Evolutionary conservation across 139 green algal genomes (phyloP), one percentile per base, ranked within the genome.

Genomic region (Mesotaenium endlicherianum): DNA sequence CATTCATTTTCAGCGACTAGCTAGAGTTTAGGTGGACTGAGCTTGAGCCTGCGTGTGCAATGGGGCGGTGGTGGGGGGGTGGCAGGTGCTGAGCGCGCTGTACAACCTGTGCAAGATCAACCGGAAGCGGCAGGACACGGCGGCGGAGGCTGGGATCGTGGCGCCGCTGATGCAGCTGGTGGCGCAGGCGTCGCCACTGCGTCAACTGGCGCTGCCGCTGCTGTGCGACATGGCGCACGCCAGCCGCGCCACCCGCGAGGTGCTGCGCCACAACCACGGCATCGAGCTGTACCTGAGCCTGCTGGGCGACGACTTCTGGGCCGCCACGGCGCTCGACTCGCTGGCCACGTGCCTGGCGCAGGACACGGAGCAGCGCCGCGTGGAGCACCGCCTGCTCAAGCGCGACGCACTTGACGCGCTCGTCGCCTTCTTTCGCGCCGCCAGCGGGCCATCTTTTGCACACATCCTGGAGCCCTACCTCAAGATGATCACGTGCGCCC

Each of bases 81-180:
- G 20, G 1, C 40, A 86, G 43, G 86, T 77, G 31, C 44, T 91
- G 31, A 71, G 17, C 20, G 69, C 80, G 0, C 40, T 91, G 16
- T 91, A 83, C 70, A 89, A 91, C 43, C 85, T 91, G 1, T 91
- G 87, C 67, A 85, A 71, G 40, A 47, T 70, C 50, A 88, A 81
- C 70, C 87, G 87, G 43, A 31, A 31, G n/a, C 42, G 77, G 79
- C 87, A 89, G 58, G 86, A 91, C 55, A 70, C 86, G 43, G 87
- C 87, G 4, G 87, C 80, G 2, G 55, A 86, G 31, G 71, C 79
- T 5, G 82, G 80, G 44, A 78, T 82, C 53, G 68, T 89, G 0
- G 68, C 86, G 1, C 74, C 76, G 1, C 67, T 91, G 6, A 34
- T 84, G 31, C 31, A 38, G 0, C 53, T 91, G 45, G 53, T 81